These are phyloP conservation scores for Scedosporium aurantiacum DNA, from an alignment of 2,329 filamentous ascomycete species.

Conservation along the genomic window DNA sequence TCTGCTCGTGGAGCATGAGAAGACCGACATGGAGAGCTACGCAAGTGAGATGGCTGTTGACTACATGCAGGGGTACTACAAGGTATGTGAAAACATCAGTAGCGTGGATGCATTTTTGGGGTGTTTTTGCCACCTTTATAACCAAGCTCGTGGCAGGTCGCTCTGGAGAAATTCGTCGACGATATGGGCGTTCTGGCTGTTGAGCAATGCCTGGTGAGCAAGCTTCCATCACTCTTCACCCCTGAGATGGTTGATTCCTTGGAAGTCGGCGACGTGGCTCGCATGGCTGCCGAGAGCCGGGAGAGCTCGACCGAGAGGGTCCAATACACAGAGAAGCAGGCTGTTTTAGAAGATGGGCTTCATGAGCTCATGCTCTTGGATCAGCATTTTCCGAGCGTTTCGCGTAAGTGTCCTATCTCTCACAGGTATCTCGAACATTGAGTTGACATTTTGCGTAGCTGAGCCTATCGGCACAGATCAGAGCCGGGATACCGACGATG, in stretches of 20 bases:
- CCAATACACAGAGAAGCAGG: background rate
- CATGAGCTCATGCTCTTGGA: background rate
- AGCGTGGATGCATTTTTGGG: background rate
- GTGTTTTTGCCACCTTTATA: background rate
- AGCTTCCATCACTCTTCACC: background rate
- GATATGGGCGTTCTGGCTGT: slow-evolving; percentile 15
- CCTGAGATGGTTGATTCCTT: background rate
- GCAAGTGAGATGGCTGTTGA: slow-evolving; percentile 12
- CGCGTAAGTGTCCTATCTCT: background rate
- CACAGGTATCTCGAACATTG: background rate
- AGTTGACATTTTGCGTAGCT: too few species aligned
- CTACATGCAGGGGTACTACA: slow-evolving; percentile 15
- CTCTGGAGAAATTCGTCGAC: slow-evolving; percentile 15
- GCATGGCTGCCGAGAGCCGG: background rate
- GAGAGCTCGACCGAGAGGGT: background rate
- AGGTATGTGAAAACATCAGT: slow-evolving; percentile 6
- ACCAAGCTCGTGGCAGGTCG: slow-evolving; percentile 6
- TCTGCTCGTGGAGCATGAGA: background rate
- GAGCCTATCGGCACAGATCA: too few species aligned
- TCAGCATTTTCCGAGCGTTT: background rate
- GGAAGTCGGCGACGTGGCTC: background rate
- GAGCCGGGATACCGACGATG: too few species aligned
- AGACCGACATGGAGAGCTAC: slow-evolving; percentile 11
- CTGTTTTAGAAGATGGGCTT: background rate
- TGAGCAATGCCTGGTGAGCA: slow-evolving; percentile 6